Evolutionary conservation across 441 rosid genomes (phyloP), one percentile per base, ranked within the genome.

Genomic region (Gossypium schwendimanii): DNA sequence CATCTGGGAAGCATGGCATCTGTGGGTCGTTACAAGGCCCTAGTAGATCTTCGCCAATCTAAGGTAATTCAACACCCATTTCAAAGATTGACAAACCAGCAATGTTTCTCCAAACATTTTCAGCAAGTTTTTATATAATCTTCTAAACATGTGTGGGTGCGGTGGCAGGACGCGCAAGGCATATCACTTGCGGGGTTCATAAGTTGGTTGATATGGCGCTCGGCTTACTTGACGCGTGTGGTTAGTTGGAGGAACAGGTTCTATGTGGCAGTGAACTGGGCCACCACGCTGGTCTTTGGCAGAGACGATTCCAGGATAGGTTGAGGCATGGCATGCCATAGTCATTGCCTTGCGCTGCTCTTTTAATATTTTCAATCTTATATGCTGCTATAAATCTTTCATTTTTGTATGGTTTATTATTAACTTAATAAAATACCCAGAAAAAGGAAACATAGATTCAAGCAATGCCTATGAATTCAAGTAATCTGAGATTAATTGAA

Each of bases 1-100:
- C 99, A 92, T 69, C 36, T 92, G 11, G 99, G 98, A 62, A 94
- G 96, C 80, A 92, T 94, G 98, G 97, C 98, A 12, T 79, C 98
- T 0, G 91, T 92, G 2, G 97, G 97, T 1, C 83, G 95, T 70
- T 91, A 88, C 76, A 94, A 94, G 89, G 98, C 98, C 0, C 78
- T 92, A 0, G 94, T 92, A 54, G 99, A 94, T 83, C 83, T 94
- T 23, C 94, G 93, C 58, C 88, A 87, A 64, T 89, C 96, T 0
- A 94, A 92, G 93, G 95, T 91, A 81, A 73, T 6, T 41, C 7
- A 2, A 4, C 7, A 53, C 44, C 12, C 57, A 9, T 21, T 47
- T 65, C 12, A 65, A 2, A 59, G 39, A 18, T 63, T 41, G 28
- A 63, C 45, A 36, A 18, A n/a, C 36, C 15, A 24, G 28, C 36